Conservation (phyloP, 2,329 filamentous ascomycete genomes). For the Gnomoniopsis sp. region DNA sequence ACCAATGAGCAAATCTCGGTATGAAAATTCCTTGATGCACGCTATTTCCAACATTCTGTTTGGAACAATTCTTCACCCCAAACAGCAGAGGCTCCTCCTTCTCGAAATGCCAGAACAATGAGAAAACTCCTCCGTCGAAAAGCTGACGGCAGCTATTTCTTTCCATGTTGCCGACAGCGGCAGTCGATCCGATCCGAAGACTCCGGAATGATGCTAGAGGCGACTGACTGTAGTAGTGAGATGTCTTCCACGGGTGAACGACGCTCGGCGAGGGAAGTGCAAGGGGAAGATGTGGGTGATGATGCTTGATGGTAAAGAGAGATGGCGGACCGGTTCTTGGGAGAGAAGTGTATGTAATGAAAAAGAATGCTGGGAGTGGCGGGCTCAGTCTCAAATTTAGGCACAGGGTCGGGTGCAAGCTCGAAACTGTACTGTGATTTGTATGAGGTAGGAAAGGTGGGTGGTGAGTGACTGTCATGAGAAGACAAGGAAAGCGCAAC, state of each 20-base stretch:
- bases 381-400: neutral
- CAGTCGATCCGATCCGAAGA: neutral
- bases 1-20: neutral
- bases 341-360: neutral
- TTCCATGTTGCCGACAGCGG: neutral
- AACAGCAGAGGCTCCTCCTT: too few species aligned
- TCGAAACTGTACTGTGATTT: neutral
- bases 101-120: neutral
- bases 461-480: neutral
- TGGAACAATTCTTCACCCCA: too few species aligned
- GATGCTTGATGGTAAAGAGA: slow-evolving; percentile 10
- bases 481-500: slow-evolving; percentile 14
- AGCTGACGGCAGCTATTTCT: neutral
- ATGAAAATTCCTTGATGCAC: neutral
- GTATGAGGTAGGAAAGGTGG: neutral
- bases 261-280: neutral
- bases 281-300: neutral
- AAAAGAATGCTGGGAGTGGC: slow-evolving; percentile 2
- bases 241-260: neutral
- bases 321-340: slow-evolving; percentile 1
- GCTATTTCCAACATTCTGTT: neutral
- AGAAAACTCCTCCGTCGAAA: neutral
- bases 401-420: neutral
- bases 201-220: slow-evolving; percentile 1
- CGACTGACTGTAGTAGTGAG: neutral